These are phyloP conservation scores for Suillus hirtellus DNA, from an alignment of 768 basidiomycete species.

Conservation along the genomic window DNA sequence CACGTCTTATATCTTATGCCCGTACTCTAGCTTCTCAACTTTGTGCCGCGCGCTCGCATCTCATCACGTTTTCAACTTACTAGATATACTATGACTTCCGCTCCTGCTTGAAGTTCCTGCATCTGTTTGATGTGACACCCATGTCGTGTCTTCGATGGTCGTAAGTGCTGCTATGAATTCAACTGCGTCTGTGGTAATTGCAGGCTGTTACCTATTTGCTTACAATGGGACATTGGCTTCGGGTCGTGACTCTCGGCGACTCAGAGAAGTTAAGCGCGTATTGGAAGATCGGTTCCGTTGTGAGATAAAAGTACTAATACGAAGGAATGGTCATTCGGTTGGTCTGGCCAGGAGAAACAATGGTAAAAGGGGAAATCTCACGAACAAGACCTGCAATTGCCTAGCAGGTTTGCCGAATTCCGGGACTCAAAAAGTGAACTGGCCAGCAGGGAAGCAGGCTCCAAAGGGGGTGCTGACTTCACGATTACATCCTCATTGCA, in stretches of 20 bases:
- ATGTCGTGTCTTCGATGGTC: constrained; percentile 8
- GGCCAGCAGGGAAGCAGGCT: neutral
- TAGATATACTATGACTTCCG: neutral
- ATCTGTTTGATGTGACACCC: neutral
- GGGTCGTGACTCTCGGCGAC: neutral
- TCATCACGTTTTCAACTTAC: neutral
- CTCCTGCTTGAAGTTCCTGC: neutral
- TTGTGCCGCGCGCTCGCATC: neutral
- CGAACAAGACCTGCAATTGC: neutral
- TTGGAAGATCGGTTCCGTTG: neutral
- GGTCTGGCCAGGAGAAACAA: neutral
- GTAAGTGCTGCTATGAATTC: neutral
- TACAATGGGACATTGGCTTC: neutral
- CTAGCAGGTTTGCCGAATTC: neutral
- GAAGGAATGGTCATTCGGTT: neutral
- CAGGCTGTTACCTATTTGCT: neutral
- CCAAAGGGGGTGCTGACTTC: neutral
- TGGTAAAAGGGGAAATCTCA: neutral
- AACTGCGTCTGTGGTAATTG: neutral
- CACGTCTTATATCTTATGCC: neutral
- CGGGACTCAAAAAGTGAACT: neutral
- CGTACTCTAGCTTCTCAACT: neutral
- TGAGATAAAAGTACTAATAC: neutral
- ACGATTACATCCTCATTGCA: neutral
- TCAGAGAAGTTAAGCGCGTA: neutral